phyloP scores from a whole-genome alignment of 2,329 filamentous ascomycete genomes.

The Aspergillus uvarum region DNA sequence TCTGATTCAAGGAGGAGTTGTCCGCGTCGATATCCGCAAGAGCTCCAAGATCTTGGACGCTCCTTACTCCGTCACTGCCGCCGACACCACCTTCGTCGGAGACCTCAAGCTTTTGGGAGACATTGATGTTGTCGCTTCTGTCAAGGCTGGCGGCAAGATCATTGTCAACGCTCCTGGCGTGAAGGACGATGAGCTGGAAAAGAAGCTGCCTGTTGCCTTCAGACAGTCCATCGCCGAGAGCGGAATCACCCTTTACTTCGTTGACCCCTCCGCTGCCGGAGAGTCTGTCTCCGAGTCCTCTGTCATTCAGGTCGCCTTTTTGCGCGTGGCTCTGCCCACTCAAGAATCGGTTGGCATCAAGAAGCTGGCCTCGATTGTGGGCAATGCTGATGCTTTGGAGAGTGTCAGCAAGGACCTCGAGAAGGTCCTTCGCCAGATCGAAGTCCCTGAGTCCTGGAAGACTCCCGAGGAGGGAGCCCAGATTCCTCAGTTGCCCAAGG shows the following conservation, averaged over 20 bases:
- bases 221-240: slow-evolving; percentile 71
- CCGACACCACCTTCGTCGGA: slow-evolving; percentile 76
- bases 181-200: slow-evolving; percentile 87
- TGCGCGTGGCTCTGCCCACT: slow-evolving; percentile 71
- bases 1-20: slow-evolving; percentile 68
- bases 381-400: slow-evolving; percentile 62
- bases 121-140: slow-evolving; percentile 68
- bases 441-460: slow-evolving; percentile 78
- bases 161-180: slow-evolving; percentile 74
- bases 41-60: slow-evolving; percentile 82
- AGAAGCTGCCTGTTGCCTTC: slow-evolving; percentile 70
- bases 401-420: slow-evolving; percentile 62
- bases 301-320: slow-evolving; percentile 77
- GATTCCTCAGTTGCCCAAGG: slow-evolving; percentile 54
- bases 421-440: slow-evolving; percentile 68
- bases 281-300: slow-evolving; percentile 67
- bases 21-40: slow-evolving; percentile 81
- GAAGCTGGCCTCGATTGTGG: slow-evolving; percentile 64
- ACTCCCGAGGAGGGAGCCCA: slow-evolving; percentile 56
- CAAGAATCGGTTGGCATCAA: slow-evolving; percentile 61
- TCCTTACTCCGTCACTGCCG: slow-evolving; percentile 75
- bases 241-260: slow-evolving; percentile 67
- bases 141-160: slow-evolving; percentile 70
- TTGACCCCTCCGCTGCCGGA: slow-evolving; percentile 70
- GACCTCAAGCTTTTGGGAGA: slow-evolving; percentile 77